A percentile compares a stretch with the other conserved stretches of the same genome.
Evolutionary conservation across 1,284 basidiomycete genomes (phyloP).

Genomic region (Hypsizygus ulmarius): DNA sequence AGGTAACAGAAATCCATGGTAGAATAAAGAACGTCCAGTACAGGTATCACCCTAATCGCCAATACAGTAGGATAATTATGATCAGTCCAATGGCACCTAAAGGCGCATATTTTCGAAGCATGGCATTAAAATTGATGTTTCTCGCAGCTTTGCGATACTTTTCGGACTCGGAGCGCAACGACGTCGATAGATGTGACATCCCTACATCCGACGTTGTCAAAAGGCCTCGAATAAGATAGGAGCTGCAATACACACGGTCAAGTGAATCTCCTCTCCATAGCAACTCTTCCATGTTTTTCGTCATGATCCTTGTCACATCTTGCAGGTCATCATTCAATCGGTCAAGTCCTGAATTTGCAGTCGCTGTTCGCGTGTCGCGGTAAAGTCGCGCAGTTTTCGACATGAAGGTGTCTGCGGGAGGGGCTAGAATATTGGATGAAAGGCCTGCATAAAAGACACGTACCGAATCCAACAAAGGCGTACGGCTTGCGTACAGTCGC

Average conservation of each 20-base stretch:
- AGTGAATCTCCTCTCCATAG: conserved; percentile 97
- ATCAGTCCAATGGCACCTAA: conserved; percentile 79
- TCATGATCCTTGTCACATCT: conserved; percentile 99
- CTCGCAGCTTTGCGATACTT: conserved; percentile 96
- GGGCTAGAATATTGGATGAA: conserved; percentile 8
- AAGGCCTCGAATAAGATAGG: conserved; percentile 14
- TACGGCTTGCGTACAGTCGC: conserved; percentile 87
- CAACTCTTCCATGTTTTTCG: conserved; percentile 99
- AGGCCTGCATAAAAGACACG: conserved; percentile 27
- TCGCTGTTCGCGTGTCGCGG: conserved; percentile 88
- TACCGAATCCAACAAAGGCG: conserved; percentile 94
- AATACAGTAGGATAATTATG: conserved; percentile 86
- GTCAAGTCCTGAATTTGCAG: conserved; percentile 74
- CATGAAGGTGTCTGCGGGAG: conserved; percentile 88
- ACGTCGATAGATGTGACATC: conserved; percentile 98
- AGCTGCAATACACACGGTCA: conserved; percentile 62
- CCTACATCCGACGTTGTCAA: conserved; percentile 45
- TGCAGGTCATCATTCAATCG: conserved; percentile 94
- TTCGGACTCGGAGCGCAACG: conserved; percentile 94
- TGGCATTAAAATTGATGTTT: conserved; percentile 92
- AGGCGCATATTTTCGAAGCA: conserved; percentile 95
- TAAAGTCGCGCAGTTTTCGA: conserved; percentile 96
- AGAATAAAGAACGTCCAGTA: conserved; percentile 15
- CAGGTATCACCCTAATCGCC: conserved; percentile 65
- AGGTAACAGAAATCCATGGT: conserved; percentile 1